These are phyloP conservation scores for Hygrocybe punicea DNA, from an alignment of 768 basidiomycete genomes.

Conservation along the genomic window DNA sequence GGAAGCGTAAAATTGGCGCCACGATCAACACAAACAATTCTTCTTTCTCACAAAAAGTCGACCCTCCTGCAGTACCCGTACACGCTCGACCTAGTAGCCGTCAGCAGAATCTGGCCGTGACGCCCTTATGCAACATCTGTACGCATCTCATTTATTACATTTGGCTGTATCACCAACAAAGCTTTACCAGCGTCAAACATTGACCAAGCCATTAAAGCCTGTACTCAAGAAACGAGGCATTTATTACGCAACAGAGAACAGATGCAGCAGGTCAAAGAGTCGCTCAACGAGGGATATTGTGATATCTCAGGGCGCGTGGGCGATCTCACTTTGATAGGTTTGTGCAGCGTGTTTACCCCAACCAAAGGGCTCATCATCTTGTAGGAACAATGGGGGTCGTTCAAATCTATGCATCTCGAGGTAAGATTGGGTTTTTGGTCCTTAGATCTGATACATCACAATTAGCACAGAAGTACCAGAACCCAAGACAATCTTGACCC, in stretches of 20 bases:
- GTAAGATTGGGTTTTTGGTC: constrained; percentile 31
- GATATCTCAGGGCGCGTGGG: constrained; percentile 65
- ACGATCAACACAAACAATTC: constrained; percentile 8
- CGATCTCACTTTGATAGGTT: constrained; percentile 62
- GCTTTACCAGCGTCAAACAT: constrained; percentile 55
- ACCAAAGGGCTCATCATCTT: background rate
- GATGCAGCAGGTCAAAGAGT: constrained; percentile 71
- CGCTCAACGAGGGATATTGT: constrained; percentile 78
- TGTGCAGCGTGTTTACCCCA: constrained; percentile 23
- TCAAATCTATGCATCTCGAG: constrained; percentile 62
- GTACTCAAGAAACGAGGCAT: constrained; percentile 61
- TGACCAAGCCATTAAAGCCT: constrained; percentile 68
- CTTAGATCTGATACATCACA: constrained; percentile 3
- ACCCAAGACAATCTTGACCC: constrained; percentile 45
- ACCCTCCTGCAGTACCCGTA: background rate
- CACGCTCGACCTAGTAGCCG: background rate
- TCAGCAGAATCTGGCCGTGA: constrained; percentile 23
- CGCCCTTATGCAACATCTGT: constrained; percentile 46
- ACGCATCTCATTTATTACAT: constrained; percentile 7
- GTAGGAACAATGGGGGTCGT: constrained; percentile 59
- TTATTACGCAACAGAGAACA: constrained; percentile 60
- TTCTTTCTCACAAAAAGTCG: background rate
- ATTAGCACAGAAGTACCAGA: constrained; percentile 52
- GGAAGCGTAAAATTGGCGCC: constrained; percentile 28
- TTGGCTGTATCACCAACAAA: background rate